Evolutionary conservation across 345 rosid species (phyloP).

Genomic region (Eutrema heterophyllum): DNA sequence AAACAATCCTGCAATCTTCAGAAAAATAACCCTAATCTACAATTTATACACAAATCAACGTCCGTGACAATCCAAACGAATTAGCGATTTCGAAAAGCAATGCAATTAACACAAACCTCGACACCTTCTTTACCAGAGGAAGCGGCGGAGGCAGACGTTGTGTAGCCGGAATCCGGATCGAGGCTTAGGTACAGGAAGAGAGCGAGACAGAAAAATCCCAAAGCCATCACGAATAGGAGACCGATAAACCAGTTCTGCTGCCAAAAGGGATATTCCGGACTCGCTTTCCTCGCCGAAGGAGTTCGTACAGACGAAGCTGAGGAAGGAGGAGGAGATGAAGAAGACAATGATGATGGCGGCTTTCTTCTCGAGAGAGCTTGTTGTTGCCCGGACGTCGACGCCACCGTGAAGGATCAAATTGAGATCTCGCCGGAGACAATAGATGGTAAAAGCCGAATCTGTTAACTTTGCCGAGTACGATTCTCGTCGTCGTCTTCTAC

Average conservation of each 20-base stretch:
- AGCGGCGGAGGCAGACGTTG: slow-evolving; percentile 52
- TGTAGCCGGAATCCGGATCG: slow-evolving; percentile 46
- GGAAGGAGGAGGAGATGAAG: slow-evolving; percentile 29
- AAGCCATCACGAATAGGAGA: slow-evolving; percentile 60
- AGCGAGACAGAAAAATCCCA: slow-evolving; percentile 64
- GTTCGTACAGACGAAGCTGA: slow-evolving; percentile 31
- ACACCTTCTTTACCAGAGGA: slow-evolving; percentile 54
- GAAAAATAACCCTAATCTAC: background rate
- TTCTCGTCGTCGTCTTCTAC: background rate
- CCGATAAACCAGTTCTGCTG: slow-evolving; percentile 81
- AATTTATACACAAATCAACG: background rate
- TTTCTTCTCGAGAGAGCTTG: slow-evolving; percentile 54
- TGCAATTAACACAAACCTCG: slow-evolving; percentile 47
- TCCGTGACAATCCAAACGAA: background rate
- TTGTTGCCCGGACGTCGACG: slow-evolving; percentile 69
- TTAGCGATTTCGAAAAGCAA: background rate
- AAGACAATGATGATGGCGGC: slow-evolving; percentile 25
- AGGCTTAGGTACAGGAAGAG: slow-evolving; percentile 63
- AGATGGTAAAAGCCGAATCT: background rate
- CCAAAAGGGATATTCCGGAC: slow-evolving; percentile 56
- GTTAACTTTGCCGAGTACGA: background rate
- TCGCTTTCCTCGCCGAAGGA: slow-evolving; percentile 15
- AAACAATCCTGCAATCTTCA: too few relatives aligned
- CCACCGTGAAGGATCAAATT: slow-evolving; percentile 57
- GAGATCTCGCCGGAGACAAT: slow-evolving; percentile 28